phyloP scores from a whole-genome alignment of 768 basidiomycete genomes.

The Agaricus sinodeliciosus region DNA sequence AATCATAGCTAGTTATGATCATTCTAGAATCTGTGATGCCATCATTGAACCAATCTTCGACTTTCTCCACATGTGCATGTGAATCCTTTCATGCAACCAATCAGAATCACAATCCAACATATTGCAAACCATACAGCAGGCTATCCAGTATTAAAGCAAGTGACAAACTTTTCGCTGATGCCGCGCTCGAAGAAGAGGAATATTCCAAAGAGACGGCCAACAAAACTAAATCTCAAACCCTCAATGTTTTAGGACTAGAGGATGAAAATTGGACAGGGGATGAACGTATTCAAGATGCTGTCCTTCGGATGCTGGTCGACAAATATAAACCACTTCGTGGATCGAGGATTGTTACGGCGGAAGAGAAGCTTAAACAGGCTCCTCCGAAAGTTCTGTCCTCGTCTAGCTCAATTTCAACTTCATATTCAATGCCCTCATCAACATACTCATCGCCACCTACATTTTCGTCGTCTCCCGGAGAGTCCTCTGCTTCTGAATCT shows the following conservation, averaged over 20 bases:
- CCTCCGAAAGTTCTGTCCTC: conserved; percentile 26
- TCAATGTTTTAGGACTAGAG: conserved; percentile 25
- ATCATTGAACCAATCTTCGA: background rate
- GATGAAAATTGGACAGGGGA: conserved; percentile 76
- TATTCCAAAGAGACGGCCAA: conserved; percentile 11
- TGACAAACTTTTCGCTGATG: conserved; percentile 62
- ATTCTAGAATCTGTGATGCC: too few relatives aligned
- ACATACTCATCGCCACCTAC: background rate
- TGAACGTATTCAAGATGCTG: conserved; percentile 60
- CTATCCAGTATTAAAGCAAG: conserved; percentile 28
- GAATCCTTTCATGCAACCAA: background rate
- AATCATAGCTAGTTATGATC: too few relatives aligned
- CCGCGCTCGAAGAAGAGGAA: conserved; percentile 43
- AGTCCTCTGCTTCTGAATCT: conserved; percentile 4
- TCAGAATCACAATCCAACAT: background rate
- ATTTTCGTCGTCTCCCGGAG: background rate
- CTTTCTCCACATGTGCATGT: background rate
- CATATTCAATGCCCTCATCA: too few relatives aligned
- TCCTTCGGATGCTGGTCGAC: conserved; percentile 81
- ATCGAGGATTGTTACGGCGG: conserved; percentile 51
- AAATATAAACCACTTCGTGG: conserved; percentile 78
- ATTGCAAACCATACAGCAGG: background rate
- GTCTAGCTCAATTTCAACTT: conserved; percentile 12
- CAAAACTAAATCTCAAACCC: conserved; percentile 6
- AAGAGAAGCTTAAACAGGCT: conserved; percentile 54